Evolutionary conservation across 768 basidiomycete genomes (phyloP).

Genomic region (Termitomyces sp.): DNA sequence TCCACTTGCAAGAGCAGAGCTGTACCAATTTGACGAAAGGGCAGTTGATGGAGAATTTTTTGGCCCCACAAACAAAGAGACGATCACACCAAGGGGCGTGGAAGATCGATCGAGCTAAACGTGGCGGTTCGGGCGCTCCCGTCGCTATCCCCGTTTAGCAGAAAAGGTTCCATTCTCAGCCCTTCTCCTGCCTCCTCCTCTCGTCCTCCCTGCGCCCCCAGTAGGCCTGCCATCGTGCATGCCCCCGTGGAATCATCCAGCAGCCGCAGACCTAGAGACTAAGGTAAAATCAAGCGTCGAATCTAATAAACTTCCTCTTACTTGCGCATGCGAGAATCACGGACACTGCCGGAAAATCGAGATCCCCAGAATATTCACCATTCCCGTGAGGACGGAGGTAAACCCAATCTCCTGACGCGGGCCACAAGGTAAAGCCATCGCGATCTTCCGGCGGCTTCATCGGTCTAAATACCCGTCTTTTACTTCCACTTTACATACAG

Average conservation of each 20-base stretch:
- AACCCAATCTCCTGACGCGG: constrained; percentile 5
- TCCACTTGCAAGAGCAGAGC: neutral
- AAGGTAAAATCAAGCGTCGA: neutral
- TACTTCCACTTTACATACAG: neutral
- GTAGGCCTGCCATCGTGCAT: neutral
- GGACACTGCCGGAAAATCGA: constrained; percentile 16
- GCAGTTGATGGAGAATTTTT: neutral
- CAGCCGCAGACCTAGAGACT: neutral
- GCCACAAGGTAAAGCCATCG: neutral
- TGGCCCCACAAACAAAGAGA: neutral
- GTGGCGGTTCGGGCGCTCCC: constrained; percentile 6
- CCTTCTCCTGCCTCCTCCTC: neutral
- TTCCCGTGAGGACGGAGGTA: constrained; percentile 4
- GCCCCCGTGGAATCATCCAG: neutral
- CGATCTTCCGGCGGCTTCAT: neutral
- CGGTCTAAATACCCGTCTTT: neutral
- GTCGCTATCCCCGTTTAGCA: constrained; percentile 12
- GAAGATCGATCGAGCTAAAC: neutral
- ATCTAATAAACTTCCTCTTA: neutral
- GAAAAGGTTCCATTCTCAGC: constrained; percentile 13
- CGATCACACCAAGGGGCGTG: neutral
- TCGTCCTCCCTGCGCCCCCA: neutral
- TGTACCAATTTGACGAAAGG: neutral
- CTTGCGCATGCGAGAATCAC: constrained; percentile 16
- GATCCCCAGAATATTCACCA: constrained; percentile 5